Base-by-base conservation (phyloP, 805 yeast genomes). In the Sugiyamaella marilandica region DNA sequence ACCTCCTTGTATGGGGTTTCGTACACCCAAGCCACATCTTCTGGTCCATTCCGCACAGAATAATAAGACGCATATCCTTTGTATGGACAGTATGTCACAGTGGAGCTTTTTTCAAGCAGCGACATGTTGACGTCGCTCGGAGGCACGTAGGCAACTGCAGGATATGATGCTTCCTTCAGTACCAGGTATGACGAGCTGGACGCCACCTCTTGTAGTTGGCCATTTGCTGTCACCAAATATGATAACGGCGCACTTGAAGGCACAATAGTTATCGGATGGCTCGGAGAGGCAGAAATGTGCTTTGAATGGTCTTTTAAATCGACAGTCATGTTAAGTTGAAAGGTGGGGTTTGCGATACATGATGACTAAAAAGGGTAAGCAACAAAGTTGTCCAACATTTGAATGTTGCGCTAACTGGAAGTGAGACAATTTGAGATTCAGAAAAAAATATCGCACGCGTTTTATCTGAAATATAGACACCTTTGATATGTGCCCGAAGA, bases 1-100 rank as follows among this genome's bases (percentile, higher is more conserved):
- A 49, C 50, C 19, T 53, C 53, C 5, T 55, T 53, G 33, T 55
- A 55, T 2, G 58, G 43, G 21, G 41, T 43, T 47, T 55, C 55
- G 46, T 55, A 55, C 4, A 46, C 48, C 58, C 58, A 55, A 5
- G 58, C 58, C 10, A 53, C 53, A 32, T 55, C 58, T 33, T 48
- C 37, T 16, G 37, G 44, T 5, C 55, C 58, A 33, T 19, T 33
- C 13, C 31, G 19, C 13, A 55, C 43, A 2, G 50, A 36, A 33
- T 55, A 55, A 37, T 55, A 55, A 10, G 41, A 34, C 9, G 58
- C 58, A 31, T 55, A 53, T 5, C 58, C 58, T 24, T 55, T 55
- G 31, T 52, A 55, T 5, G 58, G 58, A 39, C 58, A 55, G 50
- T 52, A 55, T 24, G 54, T 54, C 3, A 48, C 35, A 19, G 58